These are phyloP conservation scores for Senecio squalidus DNA, from an alignment of 140 eudicot genomes.

Conservation along the genomic window DNA sequence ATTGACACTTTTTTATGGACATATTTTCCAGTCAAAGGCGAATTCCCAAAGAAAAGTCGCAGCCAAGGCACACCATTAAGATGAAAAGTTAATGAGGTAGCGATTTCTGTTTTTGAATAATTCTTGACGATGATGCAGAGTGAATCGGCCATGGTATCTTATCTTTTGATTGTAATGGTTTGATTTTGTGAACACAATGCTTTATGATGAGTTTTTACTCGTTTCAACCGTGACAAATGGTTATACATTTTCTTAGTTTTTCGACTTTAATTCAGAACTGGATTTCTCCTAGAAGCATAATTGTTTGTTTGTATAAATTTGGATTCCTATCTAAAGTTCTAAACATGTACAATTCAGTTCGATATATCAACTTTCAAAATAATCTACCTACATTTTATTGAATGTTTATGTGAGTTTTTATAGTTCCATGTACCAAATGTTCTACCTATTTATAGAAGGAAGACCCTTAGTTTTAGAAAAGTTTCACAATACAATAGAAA, in stretches of 20 bases:
- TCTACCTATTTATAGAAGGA: no score
- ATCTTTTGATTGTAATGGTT: conserved; percentile 19
- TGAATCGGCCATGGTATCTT: conserved; percentile 24
- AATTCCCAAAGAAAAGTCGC: conserved; percentile 71
- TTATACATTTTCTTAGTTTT: conserved; percentile 12
- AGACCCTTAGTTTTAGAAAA: no score
- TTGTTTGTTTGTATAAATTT: no score
- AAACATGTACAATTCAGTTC: no score
- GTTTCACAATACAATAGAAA: no score
- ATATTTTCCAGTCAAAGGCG: conserved; percentile 58
- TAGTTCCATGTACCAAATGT: no score
- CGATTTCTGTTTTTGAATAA: conserved; percentile 39
- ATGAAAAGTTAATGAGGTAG: conserved; percentile 6
- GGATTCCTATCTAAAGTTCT: no score
- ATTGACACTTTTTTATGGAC: not conserved
- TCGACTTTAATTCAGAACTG: not conserved
- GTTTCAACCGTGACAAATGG: conserved; percentile 25
- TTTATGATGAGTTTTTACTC: conserved; percentile 19
- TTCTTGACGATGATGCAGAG: conserved; percentile 30
- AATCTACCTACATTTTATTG: no score
- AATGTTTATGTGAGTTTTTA: no score
- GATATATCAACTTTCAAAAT: no score
- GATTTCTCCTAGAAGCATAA: conserved; percentile 9
- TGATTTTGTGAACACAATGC: conserved; percentile 23
- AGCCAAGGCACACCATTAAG: conserved; percentile 72